Conservation (phyloP, 106 monocot genomes). For the Hemerocallis citrina region DNA sequence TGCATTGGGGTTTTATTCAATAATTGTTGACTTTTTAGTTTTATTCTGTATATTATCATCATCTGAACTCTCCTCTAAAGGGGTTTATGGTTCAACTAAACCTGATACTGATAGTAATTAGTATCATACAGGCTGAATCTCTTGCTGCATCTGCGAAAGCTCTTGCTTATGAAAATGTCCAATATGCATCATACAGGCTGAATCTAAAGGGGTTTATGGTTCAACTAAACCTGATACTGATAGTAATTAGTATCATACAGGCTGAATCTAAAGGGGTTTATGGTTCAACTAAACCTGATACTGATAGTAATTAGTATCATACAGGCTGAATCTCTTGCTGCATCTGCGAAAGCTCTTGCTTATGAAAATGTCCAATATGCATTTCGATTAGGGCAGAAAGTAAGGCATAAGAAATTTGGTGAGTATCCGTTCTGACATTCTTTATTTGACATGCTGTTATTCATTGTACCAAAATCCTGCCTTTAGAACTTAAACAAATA, state of each 20-base stretch:
- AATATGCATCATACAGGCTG: constrained; percentile 77
- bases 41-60: neutral
- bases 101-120: neutral
- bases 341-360: constrained; percentile 83
- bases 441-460: neutral
- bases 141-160: constrained; percentile 89
- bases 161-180: constrained; percentile 64
- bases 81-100: neutral
- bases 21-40: neutral
- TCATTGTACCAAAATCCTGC: neutral
- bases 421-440: constrained; percentile 5
- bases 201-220: neutral
- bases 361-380: constrained; percentile 74
- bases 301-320: neutral
- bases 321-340: constrained; percentile 81
- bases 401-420: constrained; percentile 82
- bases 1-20: neutral
- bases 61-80: neutral
- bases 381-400: constrained; percentile 90
- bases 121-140: constrained; percentile 55
- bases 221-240: neutral
- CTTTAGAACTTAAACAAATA: too few relatives aligned
- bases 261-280: too few relatives aligned
- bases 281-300: neutral
- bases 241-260: constrained; percentile 19